These are phyloP conservation scores for Boletus vinaceobasis DNA, from an alignment of 768 basidiomycete genomes.

Conservation along the genomic window DNA sequence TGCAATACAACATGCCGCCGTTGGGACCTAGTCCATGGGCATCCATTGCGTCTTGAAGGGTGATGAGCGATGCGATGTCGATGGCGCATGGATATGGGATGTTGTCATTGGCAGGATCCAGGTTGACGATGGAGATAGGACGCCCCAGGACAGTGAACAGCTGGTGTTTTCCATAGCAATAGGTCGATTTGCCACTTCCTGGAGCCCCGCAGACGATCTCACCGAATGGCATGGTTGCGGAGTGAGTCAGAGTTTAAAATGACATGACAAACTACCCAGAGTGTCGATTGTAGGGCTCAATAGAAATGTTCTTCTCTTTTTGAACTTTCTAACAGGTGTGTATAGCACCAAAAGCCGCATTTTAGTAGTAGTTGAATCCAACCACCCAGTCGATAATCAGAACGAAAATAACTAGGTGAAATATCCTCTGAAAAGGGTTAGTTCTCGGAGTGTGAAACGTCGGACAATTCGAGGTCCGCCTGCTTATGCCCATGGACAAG, in stretches of 20 bases:
- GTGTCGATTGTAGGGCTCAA: neutral
- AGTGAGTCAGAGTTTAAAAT: neutral
- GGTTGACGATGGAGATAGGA: constrained; percentile 87
- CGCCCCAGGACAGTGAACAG: constrained; percentile 84
- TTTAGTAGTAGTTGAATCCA: no score
- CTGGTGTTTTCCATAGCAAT: constrained; percentile 84
- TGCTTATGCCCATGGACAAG: neutral
- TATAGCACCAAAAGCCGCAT: no score
- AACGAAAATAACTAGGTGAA: no score
- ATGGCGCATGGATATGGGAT: constrained; percentile 91
- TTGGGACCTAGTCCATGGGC: constrained; percentile 88
- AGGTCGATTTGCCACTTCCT: constrained; percentile 85
- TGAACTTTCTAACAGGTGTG: no score
- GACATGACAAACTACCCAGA: neutral
- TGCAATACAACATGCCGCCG: constrained; percentile 93
- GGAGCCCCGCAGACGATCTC: constrained; percentile 86
- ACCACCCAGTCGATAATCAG: no score
- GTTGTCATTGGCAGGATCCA: constrained; percentile 90
- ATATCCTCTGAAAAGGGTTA: neutral
- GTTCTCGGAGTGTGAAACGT: constrained; percentile 12
- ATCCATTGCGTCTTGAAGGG: constrained; percentile 82
- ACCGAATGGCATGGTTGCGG: constrained; percentile 72
- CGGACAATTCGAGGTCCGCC: constrained; percentile 9
- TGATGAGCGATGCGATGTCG: constrained; percentile 81
- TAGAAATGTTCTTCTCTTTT: no score